phyloP scores from a whole-genome alignment of 2,329 filamentous ascomycete genomes.

The Emmonsiellopsis sp. region DNA sequence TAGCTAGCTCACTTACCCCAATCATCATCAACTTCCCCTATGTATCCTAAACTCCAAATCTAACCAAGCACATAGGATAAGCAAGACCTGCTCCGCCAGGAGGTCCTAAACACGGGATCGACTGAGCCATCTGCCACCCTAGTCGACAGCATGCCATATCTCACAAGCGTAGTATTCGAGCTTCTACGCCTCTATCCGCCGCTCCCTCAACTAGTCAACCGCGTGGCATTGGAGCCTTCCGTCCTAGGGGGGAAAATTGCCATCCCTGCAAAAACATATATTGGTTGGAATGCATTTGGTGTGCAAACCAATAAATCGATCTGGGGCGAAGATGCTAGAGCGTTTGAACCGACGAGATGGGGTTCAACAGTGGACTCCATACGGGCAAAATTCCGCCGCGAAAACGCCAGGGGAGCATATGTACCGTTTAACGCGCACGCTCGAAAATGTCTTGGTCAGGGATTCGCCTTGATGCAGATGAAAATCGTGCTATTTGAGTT shows the following conservation, averaged over 20 bases:
- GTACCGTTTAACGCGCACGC: slow-evolving; percentile 24
- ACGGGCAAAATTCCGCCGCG: slow-evolving; percentile 17
- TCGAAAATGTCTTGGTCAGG: slow-evolving; percentile 21
- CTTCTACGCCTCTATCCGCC: slow-evolving; percentile 41
- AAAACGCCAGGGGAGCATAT: slow-evolving; percentile 19
- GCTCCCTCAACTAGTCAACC: slow-evolving; percentile 43
- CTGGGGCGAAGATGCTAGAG: slow-evolving; percentile 23
- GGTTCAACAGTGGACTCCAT: slow-evolving; percentile 23
- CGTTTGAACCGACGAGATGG: slow-evolving; percentile 32
- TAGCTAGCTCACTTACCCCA: background rate
- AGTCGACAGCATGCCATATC: background rate
- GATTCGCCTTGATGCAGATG: slow-evolving; percentile 17
- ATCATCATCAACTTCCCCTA: background rate
- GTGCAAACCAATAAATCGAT: slow-evolving; percentile 28
- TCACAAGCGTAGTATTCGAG: background rate
- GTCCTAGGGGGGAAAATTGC: slow-evolving; percentile 19
- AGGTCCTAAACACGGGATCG: slow-evolving; percentile 16
- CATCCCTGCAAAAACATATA: slow-evolving; percentile 29
- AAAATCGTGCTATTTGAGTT: slow-evolving; percentile 1
- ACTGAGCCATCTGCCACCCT: slow-evolving; percentile 9
- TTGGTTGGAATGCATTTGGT: slow-evolving; percentile 35
- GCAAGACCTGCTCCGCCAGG: slow-evolving; percentile 24
- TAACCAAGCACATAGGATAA: slow-evolving; percentile 9
- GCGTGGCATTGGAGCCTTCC: slow-evolving; percentile 24
- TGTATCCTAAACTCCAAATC: background rate